Evolutionary conservation across 2,329 filamentous ascomycete genomes (phyloP).

Genomic region (Epichloe typhina): DNA sequence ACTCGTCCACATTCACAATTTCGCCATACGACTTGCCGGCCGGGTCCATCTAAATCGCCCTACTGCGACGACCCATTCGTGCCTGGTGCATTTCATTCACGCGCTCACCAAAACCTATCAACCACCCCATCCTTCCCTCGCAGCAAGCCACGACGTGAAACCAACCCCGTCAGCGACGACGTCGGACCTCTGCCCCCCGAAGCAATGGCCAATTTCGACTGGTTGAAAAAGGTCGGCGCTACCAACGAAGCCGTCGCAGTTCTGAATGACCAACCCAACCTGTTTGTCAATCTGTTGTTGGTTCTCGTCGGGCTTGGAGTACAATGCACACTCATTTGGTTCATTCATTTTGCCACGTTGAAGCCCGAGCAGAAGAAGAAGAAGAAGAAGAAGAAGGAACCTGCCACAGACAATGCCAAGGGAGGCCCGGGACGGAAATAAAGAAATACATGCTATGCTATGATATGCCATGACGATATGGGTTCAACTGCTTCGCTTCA

Average conservation of each 20-base stretch:
- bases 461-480: neutral
- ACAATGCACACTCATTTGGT: slow-evolving; percentile 37
- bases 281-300: slow-evolving; percentile 44
- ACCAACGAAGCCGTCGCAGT: slow-evolving; percentile 44
- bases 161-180: neutral
- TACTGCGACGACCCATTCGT: neutral
- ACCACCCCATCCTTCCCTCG: neutral
- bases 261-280: slow-evolving; percentile 46
- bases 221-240: slow-evolving; percentile 42
- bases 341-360: slow-evolving; percentile 45
- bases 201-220: slow-evolving; percentile 41
- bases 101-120: neutral
- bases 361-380: slow-evolving; percentile 47
- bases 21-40: neutral
- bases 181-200: neutral
- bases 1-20: neutral
- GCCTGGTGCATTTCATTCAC: neutral
- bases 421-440: neutral
- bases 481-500: neutral
- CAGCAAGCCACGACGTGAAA: neutral
- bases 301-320: slow-evolving; percentile 36
- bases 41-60: too few relatives aligned
- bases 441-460: neutral
- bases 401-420: neutral
- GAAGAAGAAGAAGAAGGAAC: slow-evolving; percentile 26